Evolutionary conservation across 208 protist genomes (phyloP), one percentile per base, ranked within the genome.

Genomic region (Endotrypanum monterogeii): DNA sequence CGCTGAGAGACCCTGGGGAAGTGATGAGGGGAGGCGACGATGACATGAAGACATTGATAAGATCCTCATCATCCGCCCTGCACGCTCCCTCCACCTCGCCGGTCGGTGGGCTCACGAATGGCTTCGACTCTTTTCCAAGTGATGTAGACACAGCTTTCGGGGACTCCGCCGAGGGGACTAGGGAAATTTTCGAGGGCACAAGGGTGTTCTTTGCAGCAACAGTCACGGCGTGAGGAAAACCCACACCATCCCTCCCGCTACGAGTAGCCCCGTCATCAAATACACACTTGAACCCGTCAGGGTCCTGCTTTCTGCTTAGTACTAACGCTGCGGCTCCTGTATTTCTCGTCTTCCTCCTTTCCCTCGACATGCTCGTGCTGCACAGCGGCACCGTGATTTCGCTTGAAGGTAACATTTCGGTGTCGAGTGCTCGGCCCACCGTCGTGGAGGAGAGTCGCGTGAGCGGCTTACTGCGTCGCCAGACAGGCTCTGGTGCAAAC

Each of bases 401-500:
- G 60, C 25, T 3, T 39, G 63, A 14, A 25, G 25, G 48, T 6
- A 12, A 39, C 23, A 32, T 54, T 20, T 65, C 37, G 37, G 20
- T 11, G 60, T 12, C 44, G 8, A 46, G 60, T 48, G 23, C 14
- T 23, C 3, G 46, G 8, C 30, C 41, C 39, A 44, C n/a, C 14
- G 66, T 70, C 18, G 66, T 70, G 46, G 32, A 28, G 23, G 66
- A 50, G 20, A 58, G 50, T 9, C 66, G 66, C 0, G 50, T 70
- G 35, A 73, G 68, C 12, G 68, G 68, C 39, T 73, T 73, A 54
- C 68, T 73, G 25, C 68, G 51, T 20, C 68, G 52, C 68, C 68
- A 73, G n/a, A 73, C 30, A 23, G 50, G 68, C 52, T 51, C 68
- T 39, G 68, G 68, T 37, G 35, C 5, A 14, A 7, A 44, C 63